phyloP scores from a whole-genome alignment of 768 basidiomycete genomes.

The Tulasnella sp. region DNA sequence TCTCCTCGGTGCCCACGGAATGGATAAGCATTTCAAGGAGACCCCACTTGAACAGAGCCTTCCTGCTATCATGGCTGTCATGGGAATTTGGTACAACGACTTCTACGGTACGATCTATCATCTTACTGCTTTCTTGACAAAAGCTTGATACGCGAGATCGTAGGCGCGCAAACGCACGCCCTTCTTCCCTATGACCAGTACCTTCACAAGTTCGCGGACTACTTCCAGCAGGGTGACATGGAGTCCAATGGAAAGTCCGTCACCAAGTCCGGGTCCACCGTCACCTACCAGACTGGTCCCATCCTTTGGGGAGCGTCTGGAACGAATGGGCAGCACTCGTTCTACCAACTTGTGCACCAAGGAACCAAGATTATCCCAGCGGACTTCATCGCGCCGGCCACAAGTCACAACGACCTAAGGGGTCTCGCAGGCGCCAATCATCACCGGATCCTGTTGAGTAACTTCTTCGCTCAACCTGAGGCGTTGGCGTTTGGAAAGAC shows the following conservation, averaged over 20 bases:
- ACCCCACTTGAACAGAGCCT: conserved; percentile 82
- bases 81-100: conserved; percentile 99
- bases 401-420: conserved; percentile 76
- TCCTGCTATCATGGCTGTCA: conserved; percentile 77
- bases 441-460: conserved; percentile 93
- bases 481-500: conserved; percentile 97
- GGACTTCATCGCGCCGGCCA: conserved; percentile 86
- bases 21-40: conserved; percentile 95
- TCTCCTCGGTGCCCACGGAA: conserved; percentile 85
- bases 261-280: conserved; percentile 86
- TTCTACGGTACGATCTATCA: conserved; percentile 56
- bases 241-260: conserved; percentile 97
- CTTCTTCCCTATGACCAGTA: conserved; percentile 98
- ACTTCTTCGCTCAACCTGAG: conserved; percentile 98
- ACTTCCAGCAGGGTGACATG: conserved; percentile 99
- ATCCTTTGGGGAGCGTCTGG: conserved; percentile 99
- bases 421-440: conserved; percentile 58
- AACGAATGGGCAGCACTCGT: conserved; percentile 98
- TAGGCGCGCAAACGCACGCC: conserved; percentile 87
- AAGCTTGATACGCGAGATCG: not conserved
- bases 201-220: conserved; percentile 97
- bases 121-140: not conserved
- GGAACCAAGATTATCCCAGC: conserved; percentile 87
- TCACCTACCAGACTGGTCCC: conserved; percentile 94
- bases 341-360: conserved; percentile 96